Conservation (phyloP, 2,329 filamentous ascomycete species). For the Penicillium hordei region DNA sequence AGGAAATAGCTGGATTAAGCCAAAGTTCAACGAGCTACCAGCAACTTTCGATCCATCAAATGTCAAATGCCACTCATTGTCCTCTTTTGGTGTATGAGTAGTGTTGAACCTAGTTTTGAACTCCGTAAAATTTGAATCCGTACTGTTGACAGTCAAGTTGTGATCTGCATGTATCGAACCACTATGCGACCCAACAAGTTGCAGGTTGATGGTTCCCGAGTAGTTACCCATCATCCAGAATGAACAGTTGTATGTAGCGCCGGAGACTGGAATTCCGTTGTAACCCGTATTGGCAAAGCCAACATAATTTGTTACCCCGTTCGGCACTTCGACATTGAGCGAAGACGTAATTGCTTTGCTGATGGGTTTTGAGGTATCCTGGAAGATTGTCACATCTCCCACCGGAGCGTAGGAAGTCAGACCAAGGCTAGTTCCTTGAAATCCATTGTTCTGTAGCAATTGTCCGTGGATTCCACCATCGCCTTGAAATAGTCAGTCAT, state of each 20-base stretch:
- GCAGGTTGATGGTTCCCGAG: slow-evolving; percentile 24
- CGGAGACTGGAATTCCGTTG: slow-evolving; percentile 31
- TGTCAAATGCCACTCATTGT: slow-evolving; percentile 33
- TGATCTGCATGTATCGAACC: slow-evolving; percentile 28
- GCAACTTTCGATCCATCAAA: slow-evolving; percentile 26
- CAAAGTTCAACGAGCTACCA: slow-evolving; percentile 26
- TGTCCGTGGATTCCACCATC: slow-evolving; percentile 38
- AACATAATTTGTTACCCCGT: slow-evolving; percentile 26
- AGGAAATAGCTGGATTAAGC: slow-evolving; percentile 29
- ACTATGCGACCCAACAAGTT: slow-evolving; percentile 27
- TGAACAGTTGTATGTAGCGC: slow-evolving; percentile 28
- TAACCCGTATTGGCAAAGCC: slow-evolving; percentile 50
- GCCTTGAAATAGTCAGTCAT: slow-evolving; percentile 15
- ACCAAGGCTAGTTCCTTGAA: slow-evolving; percentile 30
- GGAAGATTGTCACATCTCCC: slow-evolving; percentile 27
- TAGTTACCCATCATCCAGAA: slow-evolving; percentile 38
- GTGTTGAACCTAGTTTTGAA: slow-evolving; percentile 27
- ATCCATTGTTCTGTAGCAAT: slow-evolving; percentile 37
- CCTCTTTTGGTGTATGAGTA: slow-evolving; percentile 21
- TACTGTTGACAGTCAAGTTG: slow-evolving; percentile 29
- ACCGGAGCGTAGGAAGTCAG: slow-evolving; percentile 31
- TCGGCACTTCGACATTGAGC: slow-evolving; percentile 25
- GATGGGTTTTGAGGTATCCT: slow-evolving; percentile 26
- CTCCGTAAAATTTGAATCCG: slow-evolving; percentile 18
- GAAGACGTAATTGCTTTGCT: slow-evolving; percentile 31